Evolutionary conservation across 2,329 filamentous ascomycete species (phyloP).

Genomic region (Xylariomycetidae sp.): DNA sequence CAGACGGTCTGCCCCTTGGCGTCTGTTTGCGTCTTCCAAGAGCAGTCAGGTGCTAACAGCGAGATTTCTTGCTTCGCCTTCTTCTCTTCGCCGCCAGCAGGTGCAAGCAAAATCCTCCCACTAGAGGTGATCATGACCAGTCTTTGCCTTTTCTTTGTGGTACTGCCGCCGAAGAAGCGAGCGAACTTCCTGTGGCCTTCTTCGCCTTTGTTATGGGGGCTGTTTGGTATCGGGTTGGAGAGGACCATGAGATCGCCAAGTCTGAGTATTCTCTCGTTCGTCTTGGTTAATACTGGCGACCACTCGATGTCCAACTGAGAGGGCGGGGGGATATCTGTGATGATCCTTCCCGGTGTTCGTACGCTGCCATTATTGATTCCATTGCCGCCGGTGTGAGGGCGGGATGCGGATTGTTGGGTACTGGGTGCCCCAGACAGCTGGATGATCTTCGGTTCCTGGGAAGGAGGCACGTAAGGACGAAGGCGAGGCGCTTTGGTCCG

Average conservation of each 20-base stretch:
- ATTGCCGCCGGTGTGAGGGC: conserved; percentile 30
- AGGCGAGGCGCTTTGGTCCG: conserved; percentile 82
- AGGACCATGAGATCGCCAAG: conserved; percentile 85
- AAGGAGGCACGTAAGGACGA: conserved; percentile 73
- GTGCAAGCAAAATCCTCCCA: conserved; percentile 81
- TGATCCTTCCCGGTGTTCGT: conserved; percentile 69
- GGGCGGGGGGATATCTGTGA: conserved; percentile 93
- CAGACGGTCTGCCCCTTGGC: conserved; percentile 83
- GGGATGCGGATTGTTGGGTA: conserved; percentile 21
- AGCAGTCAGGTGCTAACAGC: conserved; percentile 67
- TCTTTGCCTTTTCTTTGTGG: conserved; percentile 86
- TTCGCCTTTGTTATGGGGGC: conserved; percentile 63
- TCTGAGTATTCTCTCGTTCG: conserved; percentile 91
- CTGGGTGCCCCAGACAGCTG: conserved; percentile 58
- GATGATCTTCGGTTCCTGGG: conserved; percentile 67
- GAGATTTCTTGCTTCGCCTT: conserved; percentile 88
- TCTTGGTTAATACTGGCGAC: conserved; percentile 87
- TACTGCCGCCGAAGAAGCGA: conserved; percentile 86
- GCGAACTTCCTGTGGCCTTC: conserved; percentile 83
- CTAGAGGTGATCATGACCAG: conserved; percentile 93
- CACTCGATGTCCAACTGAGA: conserved; percentile 97
- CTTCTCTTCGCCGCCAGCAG: conserved; percentile 91
- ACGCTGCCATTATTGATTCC: conserved; percentile 42
- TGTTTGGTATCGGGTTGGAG: conserved; percentile 70
- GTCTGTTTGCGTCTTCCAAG: conserved; percentile 76